Evolutionary conservation across 2,329 filamentous ascomycete genomes (phyloP).

Genomic region (Albifimbria verrucaria): DNA sequence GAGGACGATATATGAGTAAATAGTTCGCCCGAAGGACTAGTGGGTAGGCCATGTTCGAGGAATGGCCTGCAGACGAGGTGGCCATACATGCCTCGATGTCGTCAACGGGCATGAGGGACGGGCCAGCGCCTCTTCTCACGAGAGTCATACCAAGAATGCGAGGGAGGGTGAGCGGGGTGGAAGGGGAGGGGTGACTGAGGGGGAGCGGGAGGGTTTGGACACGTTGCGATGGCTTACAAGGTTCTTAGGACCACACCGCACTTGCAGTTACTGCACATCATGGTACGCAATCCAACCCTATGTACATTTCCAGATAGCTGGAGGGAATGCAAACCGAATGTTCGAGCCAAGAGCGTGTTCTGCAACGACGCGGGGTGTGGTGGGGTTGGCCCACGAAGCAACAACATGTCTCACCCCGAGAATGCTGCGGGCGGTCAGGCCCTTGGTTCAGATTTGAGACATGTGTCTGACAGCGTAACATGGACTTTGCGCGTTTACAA

Average conservation of each 20-base stretch:
- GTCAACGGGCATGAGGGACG: slow-evolving; percentile 16
- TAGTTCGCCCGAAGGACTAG: slow-evolving; percentile 12
- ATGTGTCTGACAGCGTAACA: not conserved
- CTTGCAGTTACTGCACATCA: slow-evolving; percentile 21
- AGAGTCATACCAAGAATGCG: not conserved
- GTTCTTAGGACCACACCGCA: slow-evolving; percentile 20
- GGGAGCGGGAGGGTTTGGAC: not conserved
- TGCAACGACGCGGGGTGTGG: not conserved
- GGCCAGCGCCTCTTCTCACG: slow-evolving; percentile 14
- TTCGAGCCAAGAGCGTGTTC: not conserved
- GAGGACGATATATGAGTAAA: not conserved
- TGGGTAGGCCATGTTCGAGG: slow-evolving; percentile 7
- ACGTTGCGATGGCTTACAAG: not conserved
- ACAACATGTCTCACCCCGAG: not conserved
- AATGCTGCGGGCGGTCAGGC: not conserved
- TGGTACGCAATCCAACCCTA: not conserved
- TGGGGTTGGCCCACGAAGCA: not conserved
- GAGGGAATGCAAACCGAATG: not conserved
- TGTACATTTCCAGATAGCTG: not conserved
- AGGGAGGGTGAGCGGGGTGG: slow-evolving; percentile 10
- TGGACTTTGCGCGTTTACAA: not conserved
- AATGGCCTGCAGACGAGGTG: slow-evolving; percentile 7
- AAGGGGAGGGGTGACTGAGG: not conserved
- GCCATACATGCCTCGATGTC: slow-evolving; percentile 14
- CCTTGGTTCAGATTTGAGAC: not conserved